Evolutionary conservation across 2,329 filamentous ascomycete species (phyloP), one percentile per base, ranked within the genome.

Genomic region (Sclerotinia minor): DNA sequence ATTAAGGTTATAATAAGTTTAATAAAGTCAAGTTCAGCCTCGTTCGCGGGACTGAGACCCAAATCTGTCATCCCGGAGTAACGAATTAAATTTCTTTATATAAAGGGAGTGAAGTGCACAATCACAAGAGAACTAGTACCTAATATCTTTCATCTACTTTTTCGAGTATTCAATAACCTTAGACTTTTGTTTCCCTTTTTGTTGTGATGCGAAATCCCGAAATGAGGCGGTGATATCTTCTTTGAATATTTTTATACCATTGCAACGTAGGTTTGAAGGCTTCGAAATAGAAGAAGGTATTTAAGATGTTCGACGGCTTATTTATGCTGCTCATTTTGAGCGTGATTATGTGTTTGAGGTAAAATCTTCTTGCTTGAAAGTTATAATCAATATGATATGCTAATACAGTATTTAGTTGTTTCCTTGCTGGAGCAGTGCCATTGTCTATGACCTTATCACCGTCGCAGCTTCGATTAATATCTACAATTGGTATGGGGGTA

Each of bases 401-500:
- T 68, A 26, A 65, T 54, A 17, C 5, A 13, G 7, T 44, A 8
- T 41, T 21, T 78, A 97, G 94, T 75, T 98, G 95, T 69, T 97
- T 98, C 79, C 85, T 97, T 67, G 94, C 94, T 73, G 95, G 95
- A 79, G 90, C 92, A 73, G 83, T 99, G 72, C 95, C 95, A 49
- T 84, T 99, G 63, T 94, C 92, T 68, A 92, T 99, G 83, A 87
- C 89, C 68, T 85, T 99, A 35, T 94, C 94, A 41, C 88, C 91
- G 69, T 92, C 92, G 54, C 92, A 97, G 79, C 82, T 98, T 68
- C 90, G 94, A 76, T 82, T 97, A 61, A 91, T 98, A 77, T 96
- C 94, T 29, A 94, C 93, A 68, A 87, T 98, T 77, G 95, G 95
- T 65, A 92, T 97, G 79, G 95, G 95, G 55, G 91, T 99, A 64